Evolutionary conservation across 768 basidiomycete species (phyloP), one percentile per base, ranked within the genome.

Genomic region (Xerocomus spinulosus): DNA sequence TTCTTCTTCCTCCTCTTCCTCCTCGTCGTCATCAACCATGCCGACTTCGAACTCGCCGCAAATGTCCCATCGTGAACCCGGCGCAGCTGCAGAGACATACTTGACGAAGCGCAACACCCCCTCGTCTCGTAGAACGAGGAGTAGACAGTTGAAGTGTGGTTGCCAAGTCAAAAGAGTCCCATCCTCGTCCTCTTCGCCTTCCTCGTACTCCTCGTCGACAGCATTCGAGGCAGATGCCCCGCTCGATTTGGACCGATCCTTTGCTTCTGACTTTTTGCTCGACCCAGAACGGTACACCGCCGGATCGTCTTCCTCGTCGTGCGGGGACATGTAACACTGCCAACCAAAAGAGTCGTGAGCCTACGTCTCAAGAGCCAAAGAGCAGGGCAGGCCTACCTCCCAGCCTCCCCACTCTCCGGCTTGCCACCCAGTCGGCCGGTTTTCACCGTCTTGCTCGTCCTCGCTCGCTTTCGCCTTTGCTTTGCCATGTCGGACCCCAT

Each of bases 71-170:
- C 95, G 73, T 24, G 90, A 92, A 9, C 92, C 91, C 43, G 83
- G 81, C 0, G 95, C 95, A 1, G 84, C 82, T 14, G 89, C 90
- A 23, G 87, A 88, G 17, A 97, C 81, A 59, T 98, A 98, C 66
- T 97, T 98, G 53, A 94, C 91, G 64, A 97, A 98, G 34, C 81
- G 81, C 82, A 98, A 85, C 39, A 98, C 93, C 17, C 87, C 80
- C 60, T 92, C 88, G 66, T 98, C 95, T 14, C 95, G 79, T 48
- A 97, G 71, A 20, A 97, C 94, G 30, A 98, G 75, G 24, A 94
- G 73, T 9, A 98, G 74, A 15, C 84, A 78, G 66, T 97, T 97
- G 71, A 92, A 98, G 4, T 86, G 85, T 0, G 93, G 88, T 55
- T 90, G 87, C 36, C 90, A 85, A 4, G 88, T 90, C 34, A 97